These are phyloP conservation scores for Oryza glaberrima DNA, from an alignment of 176 grass and related monocot species.

Conservation along the genomic window DNA sequence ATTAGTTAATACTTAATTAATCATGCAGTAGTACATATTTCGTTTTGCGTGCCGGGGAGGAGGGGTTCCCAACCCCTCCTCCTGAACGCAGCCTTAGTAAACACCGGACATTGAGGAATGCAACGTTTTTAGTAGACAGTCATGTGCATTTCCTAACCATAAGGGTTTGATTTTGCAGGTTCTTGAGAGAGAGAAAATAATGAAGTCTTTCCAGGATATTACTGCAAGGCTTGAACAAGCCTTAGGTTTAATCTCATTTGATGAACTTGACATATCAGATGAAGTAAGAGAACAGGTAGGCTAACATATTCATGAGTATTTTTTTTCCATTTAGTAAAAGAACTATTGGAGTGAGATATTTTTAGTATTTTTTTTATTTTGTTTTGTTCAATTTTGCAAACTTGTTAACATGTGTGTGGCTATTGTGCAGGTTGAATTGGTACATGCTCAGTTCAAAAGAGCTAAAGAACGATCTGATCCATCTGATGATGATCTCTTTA, in stretches of 20 bases:
- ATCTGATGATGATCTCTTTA: slow-evolving; percentile 70
- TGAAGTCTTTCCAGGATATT: slow-evolving; percentile 72
- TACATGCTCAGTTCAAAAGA: slow-evolving; percentile 86
- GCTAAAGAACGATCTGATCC: slow-evolving; percentile 86
- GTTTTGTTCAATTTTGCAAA: slow-evolving; percentile 25
- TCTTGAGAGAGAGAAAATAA: slow-evolving; percentile 79
- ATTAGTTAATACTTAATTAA: too few relatives aligned
- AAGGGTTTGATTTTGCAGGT: slow-evolving; percentile 60
- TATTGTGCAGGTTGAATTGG: slow-evolving; percentile 79
- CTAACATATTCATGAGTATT: slow-evolving; percentile 15
- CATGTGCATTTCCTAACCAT: slow-evolving; percentile 14
- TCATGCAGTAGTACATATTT: too few relatives aligned
- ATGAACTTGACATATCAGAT: slow-evolving; percentile 88
- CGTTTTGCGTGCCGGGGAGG: too few relatives aligned
- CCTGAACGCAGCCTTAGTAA: background rate
- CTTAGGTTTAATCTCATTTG: slow-evolving; percentile 71
- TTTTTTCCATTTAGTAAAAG: slow-evolving; percentile 16
- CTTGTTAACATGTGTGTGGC: slow-evolving; percentile 29
- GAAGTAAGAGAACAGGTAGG: slow-evolving; percentile 96
- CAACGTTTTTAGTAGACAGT: background rate
- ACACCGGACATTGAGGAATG: background rate
- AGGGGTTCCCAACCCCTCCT: too few relatives aligned
- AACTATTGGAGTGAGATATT: background rate
- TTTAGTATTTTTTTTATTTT: background rate
- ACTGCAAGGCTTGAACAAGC: slow-evolving; percentile 75